phyloP scores from a whole-genome alignment of 345 rosid genomes.

The rapeseed (Brassica napus) region DNA sequence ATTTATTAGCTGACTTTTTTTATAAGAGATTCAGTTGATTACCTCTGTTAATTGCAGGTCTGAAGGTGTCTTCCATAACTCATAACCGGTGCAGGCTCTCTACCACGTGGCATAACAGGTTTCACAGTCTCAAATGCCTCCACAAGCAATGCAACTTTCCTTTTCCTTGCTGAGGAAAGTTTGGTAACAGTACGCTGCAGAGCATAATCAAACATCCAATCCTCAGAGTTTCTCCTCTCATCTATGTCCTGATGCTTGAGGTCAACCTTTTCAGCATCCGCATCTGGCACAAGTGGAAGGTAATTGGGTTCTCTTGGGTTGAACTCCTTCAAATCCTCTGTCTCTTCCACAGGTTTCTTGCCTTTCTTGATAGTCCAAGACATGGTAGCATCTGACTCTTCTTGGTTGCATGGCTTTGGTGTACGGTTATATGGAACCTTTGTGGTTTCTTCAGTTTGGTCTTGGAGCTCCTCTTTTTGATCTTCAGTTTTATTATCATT shows the following conservation, averaged over 20 bases:
- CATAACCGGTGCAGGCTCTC: constrained; percentile 47
- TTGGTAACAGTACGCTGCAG: constrained; percentile 73
- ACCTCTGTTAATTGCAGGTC: constrained; percentile 64
- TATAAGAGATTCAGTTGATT: not conserved
- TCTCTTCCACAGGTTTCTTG: constrained; percentile 39
- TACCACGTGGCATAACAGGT: constrained; percentile 47
- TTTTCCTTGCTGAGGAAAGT: constrained; percentile 77
- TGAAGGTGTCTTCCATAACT: constrained; percentile 62
- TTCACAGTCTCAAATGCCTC: constrained; percentile 87
- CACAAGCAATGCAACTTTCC: constrained; percentile 86
- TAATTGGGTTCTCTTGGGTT: constrained; percentile 87
- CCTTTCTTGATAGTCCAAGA: constrained; percentile 48
- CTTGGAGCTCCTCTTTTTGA: constrained; percentile 28
- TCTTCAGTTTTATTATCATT: no score
- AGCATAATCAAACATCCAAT: constrained; percentile 94
- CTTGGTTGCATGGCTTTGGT: constrained; percentile 40
- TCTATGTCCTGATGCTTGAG: constrained; percentile 72
- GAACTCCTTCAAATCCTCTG: constrained; percentile 48
- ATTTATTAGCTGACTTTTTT: not conserved
- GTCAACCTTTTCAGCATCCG: constrained; percentile 70
- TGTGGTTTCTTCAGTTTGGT: constrained; percentile 10
- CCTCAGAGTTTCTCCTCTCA: constrained; percentile 76
- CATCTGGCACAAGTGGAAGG: constrained; percentile 57
- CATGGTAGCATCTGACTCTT: constrained; percentile 25
- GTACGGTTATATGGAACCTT: constrained; percentile 24